A percentile compares a stretch with the other conserved stretches of the same genome.
Evolutionary conservation across 2,329 filamentous ascomycete species (phyloP).

Genomic region (Cryphonectria parasitica): DNA sequence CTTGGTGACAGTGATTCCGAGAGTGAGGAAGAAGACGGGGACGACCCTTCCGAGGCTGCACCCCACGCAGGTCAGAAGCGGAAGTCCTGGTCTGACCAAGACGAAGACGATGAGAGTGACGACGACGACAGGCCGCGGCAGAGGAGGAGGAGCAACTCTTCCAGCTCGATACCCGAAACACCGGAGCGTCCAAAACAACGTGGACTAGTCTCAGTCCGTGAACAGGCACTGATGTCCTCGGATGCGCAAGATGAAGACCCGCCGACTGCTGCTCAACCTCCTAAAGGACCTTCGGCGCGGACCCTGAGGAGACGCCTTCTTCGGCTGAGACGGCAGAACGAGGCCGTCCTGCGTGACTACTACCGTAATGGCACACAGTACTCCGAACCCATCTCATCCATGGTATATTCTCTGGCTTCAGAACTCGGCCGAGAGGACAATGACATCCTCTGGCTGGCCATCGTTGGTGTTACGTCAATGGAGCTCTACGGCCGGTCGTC

Average conservation of each 20-base stretch:
- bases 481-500: constrained; percentile 89
- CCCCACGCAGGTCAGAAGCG: constrained; percentile 66
- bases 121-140: constrained; percentile 78
- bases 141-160: constrained; percentile 85
- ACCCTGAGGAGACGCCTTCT: constrained; percentile 74
- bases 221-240: constrained; percentile 50
- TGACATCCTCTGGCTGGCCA: constrained; percentile 90
- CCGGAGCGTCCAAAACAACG: constrained; percentile 63
- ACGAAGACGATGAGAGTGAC: constrained; percentile 72
- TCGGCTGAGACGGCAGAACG: constrained; percentile 76
- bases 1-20: constrained; percentile 61
- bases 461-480: constrained; percentile 92
- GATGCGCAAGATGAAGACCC: constrained; percentile 53
- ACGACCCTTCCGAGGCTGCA: constrained; percentile 41
- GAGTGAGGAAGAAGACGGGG: constrained; percentile 62
- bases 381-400: constrained; percentile 90
- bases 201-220: constrained; percentile 60
- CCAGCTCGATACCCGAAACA: constrained; percentile 70
- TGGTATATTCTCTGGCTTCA: constrained; percentile 92
- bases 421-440: constrained; percentile 97
- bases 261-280: constrained; percentile 62
- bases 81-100: constrained; percentile 77
- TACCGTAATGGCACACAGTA: constrained; percentile 88
- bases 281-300: constrained; percentile 69
- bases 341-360: constrained; percentile 76